Evolutionary conservation across 306 rosid species (phyloP).

Genomic region (Ormosia semicastrata): DNA sequence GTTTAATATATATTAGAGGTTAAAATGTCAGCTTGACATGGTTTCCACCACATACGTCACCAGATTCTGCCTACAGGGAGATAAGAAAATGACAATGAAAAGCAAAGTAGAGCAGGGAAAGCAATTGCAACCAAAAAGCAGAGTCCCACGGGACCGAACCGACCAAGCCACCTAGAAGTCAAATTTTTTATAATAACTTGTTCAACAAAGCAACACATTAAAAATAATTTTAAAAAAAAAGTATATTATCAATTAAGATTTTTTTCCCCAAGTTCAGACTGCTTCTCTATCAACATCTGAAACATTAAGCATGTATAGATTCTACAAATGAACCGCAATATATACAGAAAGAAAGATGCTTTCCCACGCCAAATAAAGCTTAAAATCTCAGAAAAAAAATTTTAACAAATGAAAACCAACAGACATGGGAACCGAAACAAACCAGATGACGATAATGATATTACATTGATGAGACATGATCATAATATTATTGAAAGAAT

Average conservation of each 20-base stretch:
- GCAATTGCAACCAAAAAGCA: conserved; percentile 26
- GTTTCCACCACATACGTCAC: conserved; percentile 28
- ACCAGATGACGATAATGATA: conserved; percentile 1
- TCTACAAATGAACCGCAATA: conserved; percentile 2
- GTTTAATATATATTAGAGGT: background rate
- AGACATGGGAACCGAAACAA: conserved; percentile 22
- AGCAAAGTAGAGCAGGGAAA: conserved; percentile 16
- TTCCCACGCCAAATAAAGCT: background rate
- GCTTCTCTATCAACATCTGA: background rate
- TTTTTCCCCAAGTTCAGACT: background rate
- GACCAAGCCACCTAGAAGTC: conserved; percentile 37
- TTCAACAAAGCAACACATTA: background rate
- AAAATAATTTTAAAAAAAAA: background rate
- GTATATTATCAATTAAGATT: background rate
- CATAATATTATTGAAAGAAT: background rate
- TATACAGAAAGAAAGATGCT: background rate
- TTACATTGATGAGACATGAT: background rate
- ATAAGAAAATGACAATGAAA: background rate
- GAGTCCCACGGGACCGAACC: conserved; percentile 34
- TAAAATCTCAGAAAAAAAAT: background rate
- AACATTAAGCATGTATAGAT: background rate
- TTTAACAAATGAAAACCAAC: background rate
- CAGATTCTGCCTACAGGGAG: conserved; percentile 40
- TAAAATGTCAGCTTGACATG: background rate
- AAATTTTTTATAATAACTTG: conserved; percentile 16